These are phyloP conservation scores for Apium graveolens DNA, from an alignment of 129 eudicot species.

Conservation along the genomic window DNA sequence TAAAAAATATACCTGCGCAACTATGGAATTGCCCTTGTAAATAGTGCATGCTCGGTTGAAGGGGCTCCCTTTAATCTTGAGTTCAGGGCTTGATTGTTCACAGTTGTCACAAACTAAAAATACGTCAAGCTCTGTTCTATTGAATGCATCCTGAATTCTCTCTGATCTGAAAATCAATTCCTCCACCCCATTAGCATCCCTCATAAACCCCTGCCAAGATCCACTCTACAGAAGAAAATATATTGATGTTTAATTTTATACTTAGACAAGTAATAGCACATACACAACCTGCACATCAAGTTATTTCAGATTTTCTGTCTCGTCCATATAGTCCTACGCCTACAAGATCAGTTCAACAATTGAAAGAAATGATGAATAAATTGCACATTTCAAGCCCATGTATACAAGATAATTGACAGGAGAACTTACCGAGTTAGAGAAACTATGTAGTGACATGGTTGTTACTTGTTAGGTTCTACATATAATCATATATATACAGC, in stretches of 20 bases:
- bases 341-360: neutral
- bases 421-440: neutral
- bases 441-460: neutral
- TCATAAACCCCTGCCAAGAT: slow-evolving; percentile 61
- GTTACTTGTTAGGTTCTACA: too few relatives aligned
- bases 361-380: neutral
- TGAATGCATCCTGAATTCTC: slow-evolving; percentile 33
- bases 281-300: neutral
- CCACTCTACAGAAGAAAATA: slow-evolving; percentile 37
- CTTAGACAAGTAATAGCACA: neutral
- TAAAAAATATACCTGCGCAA: slow-evolving; percentile 65
- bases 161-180: slow-evolving; percentile 50
- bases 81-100: slow-evolving; percentile 22
- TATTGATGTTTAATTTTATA: neutral
- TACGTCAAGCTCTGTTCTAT: slow-evolving; percentile 47
- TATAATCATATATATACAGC: too few relatives aligned
- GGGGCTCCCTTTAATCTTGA: slow-evolving; percentile 67
- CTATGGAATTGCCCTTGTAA: slow-evolving; percentile 51
- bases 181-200: slow-evolving; percentile 25
- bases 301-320: neutral
- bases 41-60: slow-evolving; percentile 79
- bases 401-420: neutral
- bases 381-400: neutral
- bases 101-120: slow-evolving; percentile 15
- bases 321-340: neutral